Conservation (phyloP, 371 early-diverging fungal genomes). For the Mucor racemosus region DNA sequence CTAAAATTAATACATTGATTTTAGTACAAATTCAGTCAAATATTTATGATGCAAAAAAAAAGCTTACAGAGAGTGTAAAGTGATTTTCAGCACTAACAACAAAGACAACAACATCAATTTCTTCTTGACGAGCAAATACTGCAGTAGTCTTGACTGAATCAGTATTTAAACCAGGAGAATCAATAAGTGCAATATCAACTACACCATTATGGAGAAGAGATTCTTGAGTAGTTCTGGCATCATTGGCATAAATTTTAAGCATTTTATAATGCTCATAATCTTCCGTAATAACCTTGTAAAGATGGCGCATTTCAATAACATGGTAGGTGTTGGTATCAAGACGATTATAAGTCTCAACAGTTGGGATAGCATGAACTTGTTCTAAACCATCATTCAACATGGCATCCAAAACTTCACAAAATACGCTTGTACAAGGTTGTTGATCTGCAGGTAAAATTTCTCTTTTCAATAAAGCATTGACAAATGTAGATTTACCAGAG, state of each 20-base stretch:
- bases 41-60: background rate
- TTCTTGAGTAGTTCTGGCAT: constrained; percentile 66
- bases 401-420: constrained; percentile 94
- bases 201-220: constrained; percentile 92
- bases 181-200: constrained; percentile 94
- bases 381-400: constrained; percentile 82
- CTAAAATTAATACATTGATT: constrained; percentile 20
- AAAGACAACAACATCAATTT: constrained; percentile 99
- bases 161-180: constrained; percentile 97
- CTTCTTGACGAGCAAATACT: constrained; percentile 95
- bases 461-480: constrained; percentile 93
- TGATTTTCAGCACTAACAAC: constrained; percentile 98
- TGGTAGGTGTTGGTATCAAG: constrained; percentile 74
- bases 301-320: constrained; percentile 65
- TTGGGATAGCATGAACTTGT: constrained; percentile 89
- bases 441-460: constrained; percentile 93
- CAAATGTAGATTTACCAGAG: constrained; percentile 95
- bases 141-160: constrained; percentile 96
- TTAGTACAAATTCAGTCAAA: background rate
- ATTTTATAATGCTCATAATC: constrained; percentile 76
- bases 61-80: constrained; percentile 89
- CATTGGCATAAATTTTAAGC: constrained; percentile 87
- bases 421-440: constrained; percentile 95
- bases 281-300: constrained; percentile 64
- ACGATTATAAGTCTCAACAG: constrained; percentile 70